Evolutionary conservation across 495 filamentous ascomycete genomes (phyloP), one percentile per base, ranked within the genome.

Genomic region (Penicillium coprophilum): DNA sequence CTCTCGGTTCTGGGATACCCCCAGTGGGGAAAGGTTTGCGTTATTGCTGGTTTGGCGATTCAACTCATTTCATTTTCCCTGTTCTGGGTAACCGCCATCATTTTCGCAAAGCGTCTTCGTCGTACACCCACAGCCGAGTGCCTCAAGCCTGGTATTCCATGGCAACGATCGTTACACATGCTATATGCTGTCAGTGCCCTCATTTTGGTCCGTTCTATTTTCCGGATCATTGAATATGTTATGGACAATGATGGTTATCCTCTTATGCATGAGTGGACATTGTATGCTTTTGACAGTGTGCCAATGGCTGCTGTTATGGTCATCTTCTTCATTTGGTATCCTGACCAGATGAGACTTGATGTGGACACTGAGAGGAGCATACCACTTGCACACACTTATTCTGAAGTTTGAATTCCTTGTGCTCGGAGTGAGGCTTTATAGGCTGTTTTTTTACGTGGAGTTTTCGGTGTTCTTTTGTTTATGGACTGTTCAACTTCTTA

Each of bases 281-380:
- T 86, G 45, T 87, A 85, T 62, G 57, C 84, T 8, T 86, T 86
- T 56, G 85, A 87, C 59, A 63, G 73, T 23, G 38, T 72, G 34
- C 63, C 80, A 19, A 87, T 87, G 82, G 52, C 79, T 20, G 6
- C 56, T 1, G 80, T 78, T 20, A 79, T 81, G 68, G 58, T 76
- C 7, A 56, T 50, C 11, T 56, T 38, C 45, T 30, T 15, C 11
- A 50, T 50, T 20, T 56, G 54, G 57, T 60, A 56, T 47, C 57
- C 57, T 20, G 32, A 39, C n/a, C 21, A 50, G 6, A 17, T 59
- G 8, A 31, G 34, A 21, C n/a, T 21, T 1, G 38, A 12, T 5
- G 19, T 34, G 13, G 44, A 58, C 15, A 2, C 34, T 4, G 56
- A 58, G 34, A 41, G 50, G 31, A 48, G 24, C 19, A 54, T 58